Conservation (phyloP, 225 moss, liverwort and hornwort species). For the Physcomitrellopsis africana region DNA sequence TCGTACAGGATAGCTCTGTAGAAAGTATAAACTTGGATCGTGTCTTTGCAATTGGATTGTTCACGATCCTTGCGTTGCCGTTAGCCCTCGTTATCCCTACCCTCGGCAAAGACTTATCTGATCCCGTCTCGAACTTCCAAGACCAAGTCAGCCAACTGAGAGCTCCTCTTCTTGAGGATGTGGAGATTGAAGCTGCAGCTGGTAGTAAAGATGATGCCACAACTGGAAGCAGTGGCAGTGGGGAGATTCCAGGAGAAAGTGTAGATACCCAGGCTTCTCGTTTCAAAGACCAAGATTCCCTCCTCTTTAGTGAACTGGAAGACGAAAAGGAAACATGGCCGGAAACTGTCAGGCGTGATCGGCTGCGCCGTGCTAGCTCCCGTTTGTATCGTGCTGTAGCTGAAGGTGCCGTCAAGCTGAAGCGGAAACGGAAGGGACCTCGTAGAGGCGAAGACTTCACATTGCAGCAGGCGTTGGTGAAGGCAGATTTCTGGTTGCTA, state of each 20-base stretch:
- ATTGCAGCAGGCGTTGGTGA: slow-evolving; percentile 45
- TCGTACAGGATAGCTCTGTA: slow-evolving; percentile 42
- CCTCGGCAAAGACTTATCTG: neutral
- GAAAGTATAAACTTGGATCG: slow-evolving; percentile 21
- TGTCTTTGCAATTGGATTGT: slow-evolving; percentile 42
- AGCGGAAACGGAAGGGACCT: slow-evolving; percentile 32
- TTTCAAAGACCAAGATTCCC: slow-evolving; percentile 31
- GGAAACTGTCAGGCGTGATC: slow-evolving; percentile 11
- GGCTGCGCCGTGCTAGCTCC: slow-evolving; percentile 25
- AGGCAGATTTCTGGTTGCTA: slow-evolving; percentile 70
- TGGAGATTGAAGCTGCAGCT: neutral
- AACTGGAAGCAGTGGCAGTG: slow-evolving; percentile 10
- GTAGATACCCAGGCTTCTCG: neutral
- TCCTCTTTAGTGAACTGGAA: slow-evolving; percentile 70
- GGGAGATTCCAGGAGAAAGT: slow-evolving; percentile 6
- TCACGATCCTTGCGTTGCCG: slow-evolving; percentile 49
- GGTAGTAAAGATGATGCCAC: neutral
- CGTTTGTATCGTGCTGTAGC: slow-evolving; percentile 30
- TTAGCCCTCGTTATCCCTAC: slow-evolving; percentile 35
- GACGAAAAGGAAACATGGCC: slow-evolving; percentile 41
- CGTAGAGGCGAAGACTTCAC: slow-evolving; percentile 55
- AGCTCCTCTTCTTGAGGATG: slow-evolving; percentile 43
- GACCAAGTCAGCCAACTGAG: slow-evolving; percentile 28
- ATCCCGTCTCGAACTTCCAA: neutral
- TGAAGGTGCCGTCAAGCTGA: slow-evolving; percentile 59